A percentile compares a stretch with the other conserved stretches of the same genome.
Evolutionary conservation across 1,284 basidiomycete species (phyloP).

Genomic region (Tremellales sp.): DNA sequence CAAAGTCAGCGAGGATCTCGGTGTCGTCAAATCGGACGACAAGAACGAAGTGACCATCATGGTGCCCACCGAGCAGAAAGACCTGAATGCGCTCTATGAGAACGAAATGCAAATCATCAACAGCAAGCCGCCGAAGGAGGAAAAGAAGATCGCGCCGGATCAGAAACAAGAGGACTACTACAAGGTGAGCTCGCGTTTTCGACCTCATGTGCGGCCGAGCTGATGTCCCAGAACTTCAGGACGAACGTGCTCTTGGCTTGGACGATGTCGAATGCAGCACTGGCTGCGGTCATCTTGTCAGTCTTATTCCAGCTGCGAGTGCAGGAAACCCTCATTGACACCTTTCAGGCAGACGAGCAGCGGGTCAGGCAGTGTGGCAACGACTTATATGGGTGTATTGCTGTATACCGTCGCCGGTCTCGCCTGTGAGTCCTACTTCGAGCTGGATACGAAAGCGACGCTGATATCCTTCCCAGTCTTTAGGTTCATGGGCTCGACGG

Average conservation of each 20-base stretch:
- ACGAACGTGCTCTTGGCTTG: slow-evolving; percentile 79
- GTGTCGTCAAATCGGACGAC: slow-evolving; percentile 60
- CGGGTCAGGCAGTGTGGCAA: slow-evolving; percentile 29
- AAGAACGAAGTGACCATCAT: slow-evolving; percentile 68
- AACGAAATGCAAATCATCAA: slow-evolving; percentile 74
- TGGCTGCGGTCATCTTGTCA: slow-evolving; percentile 68
- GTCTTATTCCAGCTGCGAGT: slow-evolving; percentile 20
- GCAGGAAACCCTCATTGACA: neutral
- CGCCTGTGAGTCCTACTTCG: slow-evolving; percentile 58
- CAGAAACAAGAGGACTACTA: slow-evolving; percentile 87
- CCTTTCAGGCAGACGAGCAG: slow-evolving; percentile 37
- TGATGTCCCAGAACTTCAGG: slow-evolving; percentile 58
- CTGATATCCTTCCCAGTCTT: slow-evolving; percentile 55
- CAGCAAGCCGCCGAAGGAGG: slow-evolving; percentile 66
- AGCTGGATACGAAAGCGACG: neutral
- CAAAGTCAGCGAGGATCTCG: slow-evolving; percentile 75
- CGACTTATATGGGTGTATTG: slow-evolving; percentile 47
- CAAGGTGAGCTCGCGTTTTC: slow-evolving; percentile 26
- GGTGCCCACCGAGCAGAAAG: slow-evolving; percentile 74
- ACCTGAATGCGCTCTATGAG: slow-evolving; percentile 80
- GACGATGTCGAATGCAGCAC: slow-evolving; percentile 74
- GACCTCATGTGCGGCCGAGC: slow-evolving; percentile 31
- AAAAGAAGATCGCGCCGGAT: slow-evolving; percentile 54
- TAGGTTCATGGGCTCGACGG: slow-evolving; percentile 71
- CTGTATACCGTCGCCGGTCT: slow-evolving; percentile 71